Conservation (phyloP, 2,329 filamentous ascomycete genomes). For the Talaromyces sp. region DNA sequence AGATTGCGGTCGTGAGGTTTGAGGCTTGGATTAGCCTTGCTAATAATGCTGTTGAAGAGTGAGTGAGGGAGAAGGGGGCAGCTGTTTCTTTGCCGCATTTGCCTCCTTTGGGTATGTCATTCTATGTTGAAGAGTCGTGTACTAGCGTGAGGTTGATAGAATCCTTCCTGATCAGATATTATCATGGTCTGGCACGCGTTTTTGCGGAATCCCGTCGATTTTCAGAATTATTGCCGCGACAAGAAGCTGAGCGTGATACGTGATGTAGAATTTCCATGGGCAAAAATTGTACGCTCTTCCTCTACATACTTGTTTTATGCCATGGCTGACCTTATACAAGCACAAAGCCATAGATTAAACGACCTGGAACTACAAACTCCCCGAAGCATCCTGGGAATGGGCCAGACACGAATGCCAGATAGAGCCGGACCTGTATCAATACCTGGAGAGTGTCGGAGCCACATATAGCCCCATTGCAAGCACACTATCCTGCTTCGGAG, state of each 20-base stretch:
- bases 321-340: background rate
- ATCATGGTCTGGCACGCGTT: slow-evolving; percentile 40
- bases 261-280: slow-evolving; percentile 20
- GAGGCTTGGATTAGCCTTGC: slow-evolving; percentile 15
- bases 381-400: background rate
- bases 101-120: slow-evolving; percentile 11
- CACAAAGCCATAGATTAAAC: background rate
- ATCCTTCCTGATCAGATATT: slow-evolving; percentile 25
- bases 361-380: slow-evolving; percentile 13
- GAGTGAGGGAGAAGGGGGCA: background rate
- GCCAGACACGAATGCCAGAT: slow-evolving; percentile 15
- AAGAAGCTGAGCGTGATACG: background rate
- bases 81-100: slow-evolving; percentile 1
- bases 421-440: slow-evolving; percentile 17
- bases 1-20: slow-evolving; percentile 20
- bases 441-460: background rate
- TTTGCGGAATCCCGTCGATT: slow-evolving; percentile 33
- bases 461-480: background rate
- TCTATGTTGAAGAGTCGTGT: background rate
- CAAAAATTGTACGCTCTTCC: slow-evolving; percentile 15
- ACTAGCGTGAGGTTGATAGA: background rate
- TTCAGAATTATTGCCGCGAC: slow-evolving; percentile 17
- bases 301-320: background rate
- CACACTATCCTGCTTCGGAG: background rate
- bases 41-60: background rate